Evolutionary conservation across 2,329 filamentous ascomycete genomes (phyloP).

Genomic region (Aspergillus sp.): DNA sequence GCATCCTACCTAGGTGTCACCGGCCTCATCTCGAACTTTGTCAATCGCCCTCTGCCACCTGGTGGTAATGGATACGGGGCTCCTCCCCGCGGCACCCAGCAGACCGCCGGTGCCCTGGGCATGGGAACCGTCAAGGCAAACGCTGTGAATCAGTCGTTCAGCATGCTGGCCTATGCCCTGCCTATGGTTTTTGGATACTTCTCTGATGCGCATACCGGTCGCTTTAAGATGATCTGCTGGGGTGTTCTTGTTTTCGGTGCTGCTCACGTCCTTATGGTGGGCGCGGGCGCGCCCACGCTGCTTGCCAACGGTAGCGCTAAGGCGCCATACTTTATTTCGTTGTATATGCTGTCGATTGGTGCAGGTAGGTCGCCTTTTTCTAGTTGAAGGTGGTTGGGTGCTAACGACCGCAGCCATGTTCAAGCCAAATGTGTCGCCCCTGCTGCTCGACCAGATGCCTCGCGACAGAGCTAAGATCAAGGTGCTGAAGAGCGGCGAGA

Average conservation of each 20-base stretch:
- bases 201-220: conserved; percentile 8
- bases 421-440: conserved; percentile 45
- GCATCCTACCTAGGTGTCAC: conserved; percentile 61
- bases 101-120: conserved; percentile 60
- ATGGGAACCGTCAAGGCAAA: conserved; percentile 58
- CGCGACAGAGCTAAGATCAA: conserved; percentile 40
- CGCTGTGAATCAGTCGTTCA: conserved; percentile 50
- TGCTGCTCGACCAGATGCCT: conserved; percentile 47
- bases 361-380: conserved; percentile 27
- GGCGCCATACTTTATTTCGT: conserved; percentile 38
- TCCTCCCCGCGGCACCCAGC: conserved; percentile 32
- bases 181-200: conserved; percentile 47
- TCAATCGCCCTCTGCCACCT: conserved; percentile 59
- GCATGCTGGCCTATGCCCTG: conserved; percentile 58
- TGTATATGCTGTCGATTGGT: conserved; percentile 36
- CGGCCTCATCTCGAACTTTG: conserved; percentile 60
- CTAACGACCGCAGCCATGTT: conserved; percentile 19
- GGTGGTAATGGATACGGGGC: conserved; percentile 44
- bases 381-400: neutral
- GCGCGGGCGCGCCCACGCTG: conserved; percentile 18
- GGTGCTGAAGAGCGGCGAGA: conserved; percentile 45
- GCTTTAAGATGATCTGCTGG: conserved; percentile 36
- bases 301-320: conserved; percentile 4
- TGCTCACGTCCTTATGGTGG: conserved; percentile 34
- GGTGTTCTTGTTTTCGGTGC: conserved; percentile 43